Evolutionary conservation across 116 monocot genomes (phyloP), one percentile per base, ranked within the genome.

Genomic region (Dioscorea cayenensis): DNA sequence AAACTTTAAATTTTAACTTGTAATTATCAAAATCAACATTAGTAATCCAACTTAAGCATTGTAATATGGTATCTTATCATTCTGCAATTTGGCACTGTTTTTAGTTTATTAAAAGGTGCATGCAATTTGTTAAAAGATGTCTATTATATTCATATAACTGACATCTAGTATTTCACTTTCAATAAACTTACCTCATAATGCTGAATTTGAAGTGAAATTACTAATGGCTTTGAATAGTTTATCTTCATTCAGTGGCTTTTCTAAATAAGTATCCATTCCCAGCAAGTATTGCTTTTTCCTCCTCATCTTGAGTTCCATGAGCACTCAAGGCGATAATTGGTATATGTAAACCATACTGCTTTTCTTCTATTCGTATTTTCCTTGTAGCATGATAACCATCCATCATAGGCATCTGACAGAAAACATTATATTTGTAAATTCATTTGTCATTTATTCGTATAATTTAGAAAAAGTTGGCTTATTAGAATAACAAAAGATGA

Each of bases 361-460:
- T 86, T 75, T 90, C 90, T 49, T 79, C 86, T 21, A 65, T 51
- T 10, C 92, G 77, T 49, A 96, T 96, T 8, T 63, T 75, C 51
- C n/a, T 85, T 25, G 96, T 84, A 32, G 90, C 90, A 29, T 96
- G 86, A 66, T 88, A 96, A 18, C 96, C 96, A 76, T 96, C 63
- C 96, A 96, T 96, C 4, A 82, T 21, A 27, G 89, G 92, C 95
- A 95, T 92, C 95, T 95, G 65, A 12, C 35, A 28, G 19, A 37
- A 66, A 3, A 51, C 4, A 43, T 43, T 43, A 43, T 43, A 43
- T 43, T 43, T 43, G 43, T 43, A 11, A 43, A 43, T 11, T 43
- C 9, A 43, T 3, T 43, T 12, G 3, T 12, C 0, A 43, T 43
- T 43, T 43, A 43, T 0, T 32, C 2, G 4, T 32, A 32, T 1